These are phyloP conservation scores for Emergomyces pasteurianus DNA, from an alignment of 2,329 filamentous ascomycete genomes.

Conservation along the genomic window DNA sequence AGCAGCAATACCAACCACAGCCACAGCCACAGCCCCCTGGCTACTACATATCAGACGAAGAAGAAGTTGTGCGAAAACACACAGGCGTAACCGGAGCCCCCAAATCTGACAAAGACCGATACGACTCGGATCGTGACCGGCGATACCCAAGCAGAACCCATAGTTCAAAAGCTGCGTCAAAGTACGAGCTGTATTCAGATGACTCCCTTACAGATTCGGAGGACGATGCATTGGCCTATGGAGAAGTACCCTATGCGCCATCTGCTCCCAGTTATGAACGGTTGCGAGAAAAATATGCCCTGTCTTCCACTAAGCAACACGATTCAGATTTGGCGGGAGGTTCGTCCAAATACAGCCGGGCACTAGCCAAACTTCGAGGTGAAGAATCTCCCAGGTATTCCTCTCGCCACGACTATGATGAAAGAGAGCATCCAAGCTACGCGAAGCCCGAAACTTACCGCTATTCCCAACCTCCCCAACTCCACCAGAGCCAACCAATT, in stretches of 20 bases:
- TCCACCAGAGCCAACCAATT: slow-evolving; percentile 11
- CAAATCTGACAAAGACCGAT: slow-evolving; percentile 1
- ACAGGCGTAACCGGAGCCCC: background rate
- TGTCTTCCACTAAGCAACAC: slow-evolving; percentile 1
- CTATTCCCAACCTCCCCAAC: slow-evolving; percentile 21
- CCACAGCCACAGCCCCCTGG: slow-evolving; percentile 3
- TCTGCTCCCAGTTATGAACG: background rate
- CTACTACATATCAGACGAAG: slow-evolving; percentile 20
- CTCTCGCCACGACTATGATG: background rate
- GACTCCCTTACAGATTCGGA: slow-evolving; percentile 7
- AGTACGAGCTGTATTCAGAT: slow-evolving; percentile 9
- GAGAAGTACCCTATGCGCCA: slow-evolving; percentile 14
- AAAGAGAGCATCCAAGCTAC: slow-evolving; percentile 24
- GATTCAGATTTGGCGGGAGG: slow-evolving; percentile 3
- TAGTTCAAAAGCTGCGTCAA: slow-evolving; percentile 1
- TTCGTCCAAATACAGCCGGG: slow-evolving; percentile 9
- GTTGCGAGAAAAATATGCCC: slow-evolving; percentile 1
- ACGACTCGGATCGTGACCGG: slow-evolving; percentile 14
- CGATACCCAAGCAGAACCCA: slow-evolving; percentile 3
- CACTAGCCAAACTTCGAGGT: slow-evolving; percentile 3
- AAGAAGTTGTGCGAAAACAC: slow-evolving; percentile 7
- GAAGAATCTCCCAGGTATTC: background rate
- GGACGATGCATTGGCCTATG: slow-evolving; percentile 26
- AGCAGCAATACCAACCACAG: background rate
- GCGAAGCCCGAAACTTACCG: slow-evolving; percentile 19